These are phyloP conservation scores for Trichoderma parareesei DNA, from an alignment of 495 filamentous ascomycete genomes.

Conservation along the genomic window DNA sequence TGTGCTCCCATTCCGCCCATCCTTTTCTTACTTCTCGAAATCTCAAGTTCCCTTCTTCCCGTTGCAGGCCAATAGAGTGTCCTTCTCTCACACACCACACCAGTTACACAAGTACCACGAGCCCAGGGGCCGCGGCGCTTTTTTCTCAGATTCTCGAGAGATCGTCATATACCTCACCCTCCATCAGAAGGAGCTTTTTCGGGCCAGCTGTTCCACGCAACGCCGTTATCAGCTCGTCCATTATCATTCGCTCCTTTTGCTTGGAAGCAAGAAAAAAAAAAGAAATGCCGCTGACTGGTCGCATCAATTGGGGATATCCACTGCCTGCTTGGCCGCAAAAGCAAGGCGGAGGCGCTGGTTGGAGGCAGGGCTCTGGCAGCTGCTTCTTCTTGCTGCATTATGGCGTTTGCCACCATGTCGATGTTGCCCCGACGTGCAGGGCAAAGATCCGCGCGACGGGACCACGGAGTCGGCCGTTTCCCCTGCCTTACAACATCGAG, in stretches of 20 bases:
- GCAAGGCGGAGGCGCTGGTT: background rate
- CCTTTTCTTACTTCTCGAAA: background rate
- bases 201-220: background rate
- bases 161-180: background rate
- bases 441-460: background rate
- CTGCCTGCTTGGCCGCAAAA: background rate
- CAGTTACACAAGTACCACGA: background rate
- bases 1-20: background rate
- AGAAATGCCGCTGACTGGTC: background rate
- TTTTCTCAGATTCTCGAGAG: background rate
- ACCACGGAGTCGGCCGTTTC: background rate
- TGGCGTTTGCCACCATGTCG: background rate
- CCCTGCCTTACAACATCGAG: background rate
- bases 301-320: background rate
- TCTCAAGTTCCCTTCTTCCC: background rate
- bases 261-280: background rate
- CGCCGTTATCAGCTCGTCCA: background rate
- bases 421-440: background rate
- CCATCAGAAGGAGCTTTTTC: background rate
- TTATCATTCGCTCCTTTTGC: background rate
- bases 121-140: background rate
- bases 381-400: background rate
- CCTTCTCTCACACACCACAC: background rate
- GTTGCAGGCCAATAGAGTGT: background rate
- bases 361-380: background rate